Base-by-base conservation (phyloP, 768 basidiomycete genomes). In the Lactarius sp. region DNA sequence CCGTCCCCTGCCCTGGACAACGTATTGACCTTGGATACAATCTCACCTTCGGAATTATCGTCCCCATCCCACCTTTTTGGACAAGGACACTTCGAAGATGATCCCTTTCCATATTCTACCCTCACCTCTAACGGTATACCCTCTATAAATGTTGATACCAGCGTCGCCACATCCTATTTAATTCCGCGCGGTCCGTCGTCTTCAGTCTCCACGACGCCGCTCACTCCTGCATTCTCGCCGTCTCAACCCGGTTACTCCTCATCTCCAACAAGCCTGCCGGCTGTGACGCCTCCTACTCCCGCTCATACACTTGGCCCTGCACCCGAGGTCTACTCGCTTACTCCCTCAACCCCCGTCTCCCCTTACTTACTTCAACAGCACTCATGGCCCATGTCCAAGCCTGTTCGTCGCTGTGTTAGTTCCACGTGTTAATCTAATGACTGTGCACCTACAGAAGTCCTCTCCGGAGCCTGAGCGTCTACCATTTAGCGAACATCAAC, bases 181-280 rank as follows among this genome's bases (percentile, higher is more conserved):
- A 47, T 54, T n/a, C 7, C 36, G 20, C 34, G 7, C 18, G 56
- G 65, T 8, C 60, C 61, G 33, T 34, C 55, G 14, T 68, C 67
- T 14, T 59, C 65, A 1, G 41, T 56, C 36, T 31, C 59, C 1
- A 41, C 64, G 13, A 64, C 62, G 13, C 66, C 66, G 18, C 16
- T 39, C 13, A 68, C 65, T 18, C 67, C 67, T 20, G 65, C 50
- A 33, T 60, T 62, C 56, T 66, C 65, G 6, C 67, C 67, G 6
- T 67, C 65, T 39, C 53, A 58, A 18, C 44, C 52, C 0, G 54
- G 54, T 55, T 68, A 63, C 42, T 27, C 44, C 4, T 66, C 67
- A 46, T 68, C 67, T 16, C 61, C 67, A 16, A 66, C 67, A 16
- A 66, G 54, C 47, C 13, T 52, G 20, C 18, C 13, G 6, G 52